These are phyloP conservation scores for Paramecium pentaurelia DNA, from an alignment of 73 alveolate species.

Conservation along the genomic window DNA sequence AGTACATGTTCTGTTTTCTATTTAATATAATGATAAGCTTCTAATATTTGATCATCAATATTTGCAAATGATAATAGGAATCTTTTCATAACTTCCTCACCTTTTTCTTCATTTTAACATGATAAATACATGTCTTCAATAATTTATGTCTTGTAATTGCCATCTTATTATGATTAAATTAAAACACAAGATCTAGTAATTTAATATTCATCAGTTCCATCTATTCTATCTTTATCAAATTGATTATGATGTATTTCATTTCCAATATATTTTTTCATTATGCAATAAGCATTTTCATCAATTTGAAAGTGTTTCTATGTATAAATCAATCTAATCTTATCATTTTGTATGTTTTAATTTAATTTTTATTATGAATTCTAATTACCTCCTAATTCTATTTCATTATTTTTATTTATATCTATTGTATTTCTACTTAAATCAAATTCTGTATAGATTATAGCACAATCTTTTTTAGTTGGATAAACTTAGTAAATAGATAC, in stretches of 20 bases:
- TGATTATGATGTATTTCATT: neutral
- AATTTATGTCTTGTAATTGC: neutral
- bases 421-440: neutral
- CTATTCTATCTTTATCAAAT: neutral
- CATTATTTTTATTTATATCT: neutral
- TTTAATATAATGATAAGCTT: neutral
- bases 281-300: neutral
- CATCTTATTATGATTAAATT: neutral
- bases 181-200: neutral
- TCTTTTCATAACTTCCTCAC: neutral
- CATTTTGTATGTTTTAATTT: neutral
- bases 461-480: slow-evolving; percentile 31
- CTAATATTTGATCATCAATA: neutral
- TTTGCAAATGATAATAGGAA: neutral
- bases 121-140: neutral
- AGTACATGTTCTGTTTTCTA: neutral
- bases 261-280: slow-evolving; percentile 16
- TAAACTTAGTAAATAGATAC: neutral
- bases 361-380: neutral
- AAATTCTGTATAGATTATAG: neutral
- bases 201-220: neutral
- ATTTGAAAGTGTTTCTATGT: slow-evolving; percentile 13
- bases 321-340: neutral
- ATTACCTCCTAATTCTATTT: neutral
- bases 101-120: neutral